Evolutionary conservation across 2,329 filamentous ascomycete species (phyloP).

Genomic region (Aspergillus sp.): DNA sequence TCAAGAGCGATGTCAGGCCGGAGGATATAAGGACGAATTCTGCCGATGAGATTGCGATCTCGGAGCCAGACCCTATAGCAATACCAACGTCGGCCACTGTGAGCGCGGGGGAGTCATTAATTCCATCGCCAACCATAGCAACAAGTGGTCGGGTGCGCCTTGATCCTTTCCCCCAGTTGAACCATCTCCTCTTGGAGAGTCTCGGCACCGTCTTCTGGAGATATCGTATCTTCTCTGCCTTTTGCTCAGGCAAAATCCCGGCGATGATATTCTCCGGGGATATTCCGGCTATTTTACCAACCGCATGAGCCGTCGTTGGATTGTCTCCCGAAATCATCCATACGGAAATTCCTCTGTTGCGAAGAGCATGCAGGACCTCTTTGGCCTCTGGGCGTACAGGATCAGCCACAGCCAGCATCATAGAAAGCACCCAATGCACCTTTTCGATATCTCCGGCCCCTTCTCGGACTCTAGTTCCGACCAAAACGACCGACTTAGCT

Average conservation of each 20-base stretch:
- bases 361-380: conserved; percentile 4
- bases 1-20: conserved; percentile 65
- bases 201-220: conserved; percentile 14
- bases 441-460: not conserved
- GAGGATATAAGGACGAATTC: conserved; percentile 69
- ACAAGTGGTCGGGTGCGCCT: not conserved
- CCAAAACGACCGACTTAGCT: conserved; percentile 9
- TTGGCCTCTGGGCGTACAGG: conserved; percentile 3
- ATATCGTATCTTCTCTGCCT: conserved; percentile 10
- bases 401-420: conserved; percentile 6
- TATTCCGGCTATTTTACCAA: too few relatives aligned
- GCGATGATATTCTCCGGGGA: too few relatives aligned
- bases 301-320: too few relatives aligned
- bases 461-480: conserved; percentile 1
- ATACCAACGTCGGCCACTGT: conserved; percentile 76
- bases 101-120: conserved; percentile 77
- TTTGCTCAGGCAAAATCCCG: too few relatives aligned
- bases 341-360: conserved; percentile 7
- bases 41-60: conserved; percentile 74
- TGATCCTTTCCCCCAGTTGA: conserved; percentile 59
- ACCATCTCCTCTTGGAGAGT: conserved; percentile 48
- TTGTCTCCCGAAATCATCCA: too few relatives aligned
- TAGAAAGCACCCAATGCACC: not conserved
- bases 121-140: conserved; percentile 66
- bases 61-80: conserved; percentile 71